These are phyloP conservation scores for Peronospora farinosa DNA, from an alignment of 352 stramenopile species.

Conservation along the genomic window DNA sequence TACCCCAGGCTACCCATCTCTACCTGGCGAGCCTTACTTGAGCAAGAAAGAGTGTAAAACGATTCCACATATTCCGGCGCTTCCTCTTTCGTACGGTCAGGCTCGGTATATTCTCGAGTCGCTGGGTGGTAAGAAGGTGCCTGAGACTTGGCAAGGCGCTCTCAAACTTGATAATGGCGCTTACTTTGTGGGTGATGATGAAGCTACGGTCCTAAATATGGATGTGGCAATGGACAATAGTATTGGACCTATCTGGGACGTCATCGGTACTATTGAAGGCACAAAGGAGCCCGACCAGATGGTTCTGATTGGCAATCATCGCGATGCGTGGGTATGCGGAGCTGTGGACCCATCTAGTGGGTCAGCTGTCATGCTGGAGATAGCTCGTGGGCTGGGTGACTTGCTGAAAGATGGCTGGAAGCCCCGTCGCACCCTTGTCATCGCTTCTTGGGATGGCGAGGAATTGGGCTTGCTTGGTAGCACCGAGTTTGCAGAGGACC, in stretches of 20 bases:
- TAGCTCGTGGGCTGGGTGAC: slow-evolving; percentile 62
- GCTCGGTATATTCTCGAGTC: slow-evolving; percentile 65
- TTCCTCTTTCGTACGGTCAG: slow-evolving; percentile 81
- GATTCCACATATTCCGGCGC: slow-evolving; percentile 29
- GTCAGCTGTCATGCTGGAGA: slow-evolving; percentile 76
- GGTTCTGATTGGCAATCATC: slow-evolving; percentile 87
- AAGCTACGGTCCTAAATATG: slow-evolving; percentile 53
- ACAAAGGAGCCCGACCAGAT: slow-evolving; percentile 49
- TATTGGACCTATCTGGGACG: slow-evolving; percentile 53
- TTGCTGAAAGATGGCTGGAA: slow-evolving; percentile 64
- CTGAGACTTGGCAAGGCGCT: slow-evolving; percentile 53
- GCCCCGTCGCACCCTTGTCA: slow-evolving; percentile 71
- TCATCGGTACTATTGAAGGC: slow-evolving; percentile 55
- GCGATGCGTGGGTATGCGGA: slow-evolving; percentile 82
- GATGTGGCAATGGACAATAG: slow-evolving; percentile 73
- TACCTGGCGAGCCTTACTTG: slow-evolving; percentile 32
- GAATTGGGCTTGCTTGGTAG: slow-evolving; percentile 68
- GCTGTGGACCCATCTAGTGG: slow-evolving; percentile 60
- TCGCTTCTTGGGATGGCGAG: slow-evolving; percentile 84
- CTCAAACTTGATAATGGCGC: slow-evolving; percentile 38
- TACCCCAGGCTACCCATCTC: slow-evolving; percentile 43
- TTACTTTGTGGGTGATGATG: slow-evolving; percentile 74
- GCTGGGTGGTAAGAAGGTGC: slow-evolving; percentile 51
- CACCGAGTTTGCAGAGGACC: slow-evolving; percentile 61
- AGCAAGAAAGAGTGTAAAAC: slow-evolving; percentile 42